Evolutionary conservation across 2,329 filamentous ascomycete genomes (phyloP).

Genomic region (Sporothrix pseudoabietina): DNA sequence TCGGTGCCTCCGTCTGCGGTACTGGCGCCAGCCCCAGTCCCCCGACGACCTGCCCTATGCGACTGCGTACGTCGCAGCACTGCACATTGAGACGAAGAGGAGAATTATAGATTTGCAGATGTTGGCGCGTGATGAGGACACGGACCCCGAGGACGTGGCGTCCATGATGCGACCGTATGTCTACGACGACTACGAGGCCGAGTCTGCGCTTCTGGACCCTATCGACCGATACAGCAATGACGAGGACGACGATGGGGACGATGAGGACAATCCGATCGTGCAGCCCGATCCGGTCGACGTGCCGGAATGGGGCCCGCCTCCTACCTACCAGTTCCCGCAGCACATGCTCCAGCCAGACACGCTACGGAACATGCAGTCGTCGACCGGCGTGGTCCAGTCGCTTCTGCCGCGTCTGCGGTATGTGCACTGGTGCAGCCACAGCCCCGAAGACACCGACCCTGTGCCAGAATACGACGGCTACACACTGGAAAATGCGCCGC

Average conservation of each 20-base stretch:
- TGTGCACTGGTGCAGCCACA: too few species aligned
- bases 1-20: background rate
- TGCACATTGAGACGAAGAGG: background rate
- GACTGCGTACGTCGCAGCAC: background rate
- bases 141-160: too few species aligned
- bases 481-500: background rate
- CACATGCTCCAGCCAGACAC: background rate
- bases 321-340: background rate
- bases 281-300: background rate
- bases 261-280: too few species aligned
- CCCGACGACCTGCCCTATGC: background rate
- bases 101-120: too few species aligned
- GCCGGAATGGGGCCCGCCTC: background rate
- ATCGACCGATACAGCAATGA: too few species aligned
- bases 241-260: too few species aligned
- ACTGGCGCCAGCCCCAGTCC: background rate
- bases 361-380: background rate
- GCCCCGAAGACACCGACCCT: background rate
- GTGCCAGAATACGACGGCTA: background rate
- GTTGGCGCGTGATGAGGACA: too few species aligned
- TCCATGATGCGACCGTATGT: background rate
- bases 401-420: background rate
- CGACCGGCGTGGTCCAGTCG: background rate
- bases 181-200: background rate
- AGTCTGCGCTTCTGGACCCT: too few species aligned